phyloP scores from a whole-genome alignment of 78 protist genomes.

The Bodo saltans region DNA sequence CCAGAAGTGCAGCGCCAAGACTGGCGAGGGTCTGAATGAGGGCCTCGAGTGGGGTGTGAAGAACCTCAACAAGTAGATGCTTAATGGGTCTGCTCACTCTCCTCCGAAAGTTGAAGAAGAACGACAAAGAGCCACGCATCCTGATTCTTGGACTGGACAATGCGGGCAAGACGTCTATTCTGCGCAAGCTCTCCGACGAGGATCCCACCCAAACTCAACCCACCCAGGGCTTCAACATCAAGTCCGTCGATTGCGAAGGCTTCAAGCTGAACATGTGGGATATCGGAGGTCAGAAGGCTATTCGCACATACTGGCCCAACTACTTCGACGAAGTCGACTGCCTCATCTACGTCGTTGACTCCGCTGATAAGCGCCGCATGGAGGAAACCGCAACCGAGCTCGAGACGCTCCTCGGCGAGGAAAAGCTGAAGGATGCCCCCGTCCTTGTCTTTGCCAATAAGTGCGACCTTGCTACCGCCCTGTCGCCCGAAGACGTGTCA shows the following conservation, averaged over 20 bases:
- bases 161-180: conserved; percentile 70
- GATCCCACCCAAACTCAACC: conserved; percentile 57
- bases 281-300: conserved; percentile 80
- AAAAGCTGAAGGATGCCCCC: conserved; percentile 45
- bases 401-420: conserved; percentile 65
- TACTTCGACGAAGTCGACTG: conserved; percentile 87
- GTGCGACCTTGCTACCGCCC: conserved; percentile 61
- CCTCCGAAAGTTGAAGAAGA: conserved; percentile 42
- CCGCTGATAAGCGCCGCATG: conserved; percentile 81
- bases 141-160: conserved; percentile 84
- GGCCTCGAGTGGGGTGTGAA: conserved; percentile 38
- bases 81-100: conserved; percentile 70
- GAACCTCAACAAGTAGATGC: no score
- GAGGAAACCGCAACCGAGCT: conserved; percentile 75
- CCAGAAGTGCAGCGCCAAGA: conserved; percentile 35
- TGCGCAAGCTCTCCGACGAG: conserved; percentile 53
- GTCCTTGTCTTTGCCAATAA: conserved; percentile 70
- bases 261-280: conserved; percentile 86
- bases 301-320: conserved; percentile 80
- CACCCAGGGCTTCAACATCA: conserved; percentile 88
- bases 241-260: conserved; percentile 55
- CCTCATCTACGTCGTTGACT: conserved; percentile 96
- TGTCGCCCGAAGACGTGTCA: conserved; percentile 39
- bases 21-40: conserved; percentile 42
- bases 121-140: conserved; percentile 62